These are phyloP conservation scores for Xylaria acuta DNA, from an alignment of 495 filamentous ascomycete species.

Conservation along the genomic window DNA sequence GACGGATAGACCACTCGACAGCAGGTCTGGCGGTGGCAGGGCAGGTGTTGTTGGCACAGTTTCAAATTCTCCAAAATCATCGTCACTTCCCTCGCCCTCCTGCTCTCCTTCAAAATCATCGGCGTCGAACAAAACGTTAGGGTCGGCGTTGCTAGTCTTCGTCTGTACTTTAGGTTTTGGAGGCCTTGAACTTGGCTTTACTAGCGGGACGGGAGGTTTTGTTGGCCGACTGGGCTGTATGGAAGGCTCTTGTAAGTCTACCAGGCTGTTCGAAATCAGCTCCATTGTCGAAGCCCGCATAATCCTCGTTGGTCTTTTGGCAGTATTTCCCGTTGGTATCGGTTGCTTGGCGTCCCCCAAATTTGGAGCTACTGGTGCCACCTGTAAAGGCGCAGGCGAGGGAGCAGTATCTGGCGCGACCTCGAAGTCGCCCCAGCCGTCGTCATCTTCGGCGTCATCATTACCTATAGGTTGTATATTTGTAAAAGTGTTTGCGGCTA, in stretches of 20 bases:
- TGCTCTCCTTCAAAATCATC: constrained; percentile 51
- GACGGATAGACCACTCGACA: constrained; percentile 27
- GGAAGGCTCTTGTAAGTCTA: constrained; percentile 40
- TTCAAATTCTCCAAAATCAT: constrained; percentile 61
- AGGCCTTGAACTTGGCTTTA: constrained; percentile 24
- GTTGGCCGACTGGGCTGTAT: constrained; percentile 9
- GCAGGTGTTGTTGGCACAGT: constrained; percentile 38
- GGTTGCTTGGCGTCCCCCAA: constrained; percentile 26
- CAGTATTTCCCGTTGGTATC: constrained; percentile 3
- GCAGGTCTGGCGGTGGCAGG: constrained; percentile 26
- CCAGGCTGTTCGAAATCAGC: constrained; percentile 51
- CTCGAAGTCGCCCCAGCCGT: constrained; percentile 81
- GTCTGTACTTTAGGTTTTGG: constrained; percentile 12
- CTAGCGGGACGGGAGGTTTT: constrained; percentile 7
- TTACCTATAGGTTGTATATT: neutral
- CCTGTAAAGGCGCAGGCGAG: constrained; percentile 12
- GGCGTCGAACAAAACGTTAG: constrained; percentile 57
- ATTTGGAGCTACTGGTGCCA: constrained; percentile 16
- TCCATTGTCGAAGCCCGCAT: constrained; percentile 53
- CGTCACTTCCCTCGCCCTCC: constrained; percentile 43
- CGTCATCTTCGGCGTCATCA: constrained; percentile 46
- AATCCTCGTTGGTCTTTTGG: constrained; percentile 36
- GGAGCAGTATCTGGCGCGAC: constrained; percentile 46
- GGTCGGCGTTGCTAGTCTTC: constrained; percentile 36
- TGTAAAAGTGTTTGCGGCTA: neutral